Base-by-base conservation (phyloP, 768 basidiomycete genomes). In the Kwoniella dendrophila region DNA sequence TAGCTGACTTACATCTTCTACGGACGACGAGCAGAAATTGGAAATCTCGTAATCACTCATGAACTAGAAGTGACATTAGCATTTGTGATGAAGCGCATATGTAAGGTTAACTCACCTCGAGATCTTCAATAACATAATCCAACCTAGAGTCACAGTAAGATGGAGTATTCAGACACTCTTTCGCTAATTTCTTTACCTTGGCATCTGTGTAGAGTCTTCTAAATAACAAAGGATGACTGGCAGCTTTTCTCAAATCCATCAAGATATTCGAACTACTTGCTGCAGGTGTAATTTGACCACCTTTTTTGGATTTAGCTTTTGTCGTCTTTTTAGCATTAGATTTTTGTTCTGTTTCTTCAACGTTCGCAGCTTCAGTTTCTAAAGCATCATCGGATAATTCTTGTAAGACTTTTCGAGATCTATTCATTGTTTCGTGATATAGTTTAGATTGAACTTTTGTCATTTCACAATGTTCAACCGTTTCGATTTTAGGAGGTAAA, bases 41-140 rank as follows among this genome's bases (percentile, higher is more conserved):
- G 96, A 92, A 34, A 99, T 82, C 80, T 98, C 96, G 7, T 92
- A 88, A 79, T 99, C 96, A 44, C 92, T 95, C 95, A 98, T 98
- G 20, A 96, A 88, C 69, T 60, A 40, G 12, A 11, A 22, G 18
- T 18, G 4, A 2, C 11, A 11, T 90, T 56, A 53, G 4, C 44
- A 41, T 38, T 64, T 61, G 62, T 64, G 58, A 26, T n/a, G 3
- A 27, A 20, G 12, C 52, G 18, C 38, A 11, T 8, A 3, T n/a
- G 29, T 32, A 12, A 22, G 20, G 22, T 30, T 0, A 33, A 68
- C 74, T 55, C 54, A 80, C 79, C 69, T 79, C 86, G 90, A 99
- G 92, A 78, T 99, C 96, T 78, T 99, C 96, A 75, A 92, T 90
- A 52, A 99, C 92, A 63, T 87, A 85, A 32, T 93, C 86, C 70